Evolutionary conservation across 2,329 filamentous ascomycete genomes (phyloP), one percentile per base, ranked within the genome.

Genomic region (Claviceps sp.): DNA sequence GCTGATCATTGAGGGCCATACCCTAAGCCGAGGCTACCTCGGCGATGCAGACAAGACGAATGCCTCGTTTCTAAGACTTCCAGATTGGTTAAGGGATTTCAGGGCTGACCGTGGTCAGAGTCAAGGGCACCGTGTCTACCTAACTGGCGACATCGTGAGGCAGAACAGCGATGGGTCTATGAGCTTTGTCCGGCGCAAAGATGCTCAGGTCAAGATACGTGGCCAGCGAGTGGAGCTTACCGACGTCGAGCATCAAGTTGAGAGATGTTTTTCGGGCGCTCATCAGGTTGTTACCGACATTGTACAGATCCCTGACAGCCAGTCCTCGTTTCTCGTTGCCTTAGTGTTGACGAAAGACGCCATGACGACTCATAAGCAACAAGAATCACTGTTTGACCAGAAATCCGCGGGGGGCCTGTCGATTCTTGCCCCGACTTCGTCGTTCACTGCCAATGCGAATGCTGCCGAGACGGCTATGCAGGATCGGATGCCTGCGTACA

Each of bases 11-110:
- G 66, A 67, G 48, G 70, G 71, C 1, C 74, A 74, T 1, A 67
- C 70, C 2, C 68, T 79, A 8, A 73, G 70, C 17, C 63, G 69
- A 47, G 73, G 75, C 38, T 80, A 79, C 52, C 61, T 76, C n/a
- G 70, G 73, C 50, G 60, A 65, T 22, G 14, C 59, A 42, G 51
- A 51, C 8, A 52, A 54, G 17, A 67, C 72, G 51, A 62, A 54
- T 8, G 54, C 6, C 52, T 55, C 1, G 66, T 65, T 44, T 57
- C 2, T 30, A 5, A 7, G 4, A 2, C 44, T 26, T 47, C 44
- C 44, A 10, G 44, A 30, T 14, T 37, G 44, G 65, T 16, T 44
- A 6, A 37, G 16, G 4, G 24, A 14, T 38, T 50, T 41, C 38
- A 41, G 47, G 19, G 6, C 11, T 26, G 5, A 37, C 13, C 3